Conservation (phyloP, 2,329 filamentous ascomycete genomes). For the Cercospora berteroae region DNA sequence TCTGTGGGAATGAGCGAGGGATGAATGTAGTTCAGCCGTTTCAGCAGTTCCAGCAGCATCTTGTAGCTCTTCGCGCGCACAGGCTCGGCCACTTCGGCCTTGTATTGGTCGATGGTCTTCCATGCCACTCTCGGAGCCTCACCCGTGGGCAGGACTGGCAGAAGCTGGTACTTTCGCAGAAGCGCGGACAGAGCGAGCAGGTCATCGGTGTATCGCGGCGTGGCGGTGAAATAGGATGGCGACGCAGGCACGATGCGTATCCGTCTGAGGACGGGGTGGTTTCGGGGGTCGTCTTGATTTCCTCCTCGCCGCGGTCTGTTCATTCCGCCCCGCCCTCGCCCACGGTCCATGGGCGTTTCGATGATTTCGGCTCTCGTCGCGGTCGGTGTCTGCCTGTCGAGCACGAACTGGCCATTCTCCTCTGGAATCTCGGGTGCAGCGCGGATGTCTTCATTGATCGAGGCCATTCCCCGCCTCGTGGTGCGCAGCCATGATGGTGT, state of each 20-base stretch:
- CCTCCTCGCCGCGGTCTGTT: constrained; percentile 14
- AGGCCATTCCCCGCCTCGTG: constrained; percentile 31
- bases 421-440: constrained; percentile 24
- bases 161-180: constrained; percentile 65
- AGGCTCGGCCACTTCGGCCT: constrained; percentile 65
- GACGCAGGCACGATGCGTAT: constrained; percentile 77
- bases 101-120: constrained; percentile 76
- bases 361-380: constrained; percentile 21
- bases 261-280: constrained; percentile 32
- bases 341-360: constrained; percentile 9
- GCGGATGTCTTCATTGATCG: constrained; percentile 30
- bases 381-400: neutral
- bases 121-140: constrained; percentile 74
- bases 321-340: constrained; percentile 1
- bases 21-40: constrained; percentile 81
- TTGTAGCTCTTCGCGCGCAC: constrained; percentile 77
- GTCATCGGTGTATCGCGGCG: constrained; percentile 81
- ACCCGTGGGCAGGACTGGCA: constrained; percentile 66
- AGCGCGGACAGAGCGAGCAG: constrained; percentile 71
- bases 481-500: constrained; percentile 27
- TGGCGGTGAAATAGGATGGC: constrained; percentile 90
- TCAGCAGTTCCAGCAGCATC: constrained; percentile 70
- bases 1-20: constrained; percentile 70
- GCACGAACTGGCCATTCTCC: constrained; percentile 18
- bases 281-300: constrained; percentile 14